Evolutionary conservation across 164 flowering plant genomes (phyloP).

Genomic region (Liquidambar formosana): DNA sequence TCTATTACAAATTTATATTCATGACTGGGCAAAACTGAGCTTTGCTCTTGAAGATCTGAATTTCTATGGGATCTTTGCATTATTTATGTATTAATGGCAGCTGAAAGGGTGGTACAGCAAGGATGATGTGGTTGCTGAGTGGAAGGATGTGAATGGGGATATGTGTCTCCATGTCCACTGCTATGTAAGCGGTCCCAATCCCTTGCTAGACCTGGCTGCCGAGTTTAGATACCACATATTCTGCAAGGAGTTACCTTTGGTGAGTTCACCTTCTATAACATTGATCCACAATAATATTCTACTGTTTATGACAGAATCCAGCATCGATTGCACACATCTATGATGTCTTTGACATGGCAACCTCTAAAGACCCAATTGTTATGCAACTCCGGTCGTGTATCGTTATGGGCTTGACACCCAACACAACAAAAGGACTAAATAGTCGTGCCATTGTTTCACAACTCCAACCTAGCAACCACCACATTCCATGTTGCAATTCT

Average conservation of each 20-base stretch:
- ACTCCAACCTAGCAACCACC: too few relatives aligned
- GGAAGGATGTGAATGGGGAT: constrained; percentile 65
- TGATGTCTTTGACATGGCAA: not conserved
- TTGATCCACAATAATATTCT: too few relatives aligned
- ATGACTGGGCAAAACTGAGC: not conserved
- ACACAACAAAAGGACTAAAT: too few relatives aligned
- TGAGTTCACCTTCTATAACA: constrained; percentile 28
- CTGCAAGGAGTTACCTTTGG: constrained; percentile 90
- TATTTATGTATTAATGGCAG: constrained; percentile 32
- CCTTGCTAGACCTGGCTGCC: constrained; percentile 59
- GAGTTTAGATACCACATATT: constrained; percentile 90
- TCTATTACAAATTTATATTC: too few relatives aligned
- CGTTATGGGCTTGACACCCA: too few relatives aligned
- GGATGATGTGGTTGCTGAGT: constrained; percentile 89
- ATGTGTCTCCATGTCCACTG: constrained; percentile 78
- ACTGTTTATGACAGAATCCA: too few relatives aligned
- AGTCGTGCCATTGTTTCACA: too few relatives aligned
- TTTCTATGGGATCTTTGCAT: not conserved
- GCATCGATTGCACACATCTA: not conserved
- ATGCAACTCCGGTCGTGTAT: too few relatives aligned
- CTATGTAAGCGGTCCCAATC: constrained; percentile 83
- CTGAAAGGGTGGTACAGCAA: constrained; percentile 79
- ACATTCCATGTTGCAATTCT: too few relatives aligned
- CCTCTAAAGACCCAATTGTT: too few relatives aligned
- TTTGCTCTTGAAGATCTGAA: not conserved